Evolutionary conservation across 2,329 filamentous ascomycete genomes (phyloP), one percentile per base, ranked within the genome.

Genomic region (Cladosporium sp.): DNA sequence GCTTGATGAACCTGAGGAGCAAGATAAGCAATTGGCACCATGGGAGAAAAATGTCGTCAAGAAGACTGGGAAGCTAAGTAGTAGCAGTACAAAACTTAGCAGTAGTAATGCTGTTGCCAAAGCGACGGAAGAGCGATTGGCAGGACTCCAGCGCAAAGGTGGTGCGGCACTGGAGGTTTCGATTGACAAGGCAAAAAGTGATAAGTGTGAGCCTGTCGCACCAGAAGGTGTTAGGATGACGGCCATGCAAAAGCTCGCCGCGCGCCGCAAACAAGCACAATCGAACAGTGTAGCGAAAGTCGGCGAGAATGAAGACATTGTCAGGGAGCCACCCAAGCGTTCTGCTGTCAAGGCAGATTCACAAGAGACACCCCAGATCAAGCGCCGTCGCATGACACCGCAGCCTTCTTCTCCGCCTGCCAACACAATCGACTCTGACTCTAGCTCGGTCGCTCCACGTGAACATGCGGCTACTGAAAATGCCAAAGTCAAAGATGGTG

Each of bases 1-100:
- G 56, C 35, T 58, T 20, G 40, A 58, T 17, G 48, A 58, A 34
- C 48, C 44, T 1, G 47, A 55, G 20, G 52, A 55, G 24, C 40
- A 55, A 15, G 20, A 19, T 42, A 40, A 25, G 25, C 19, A 45
- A 28, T 24, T 55, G 52, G 40, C 52, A n/a, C 40, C 52, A 7
- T 55, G 52, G 52, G 52, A 55, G 28, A 47, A 47, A 20, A 47
- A 37, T 4, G 19, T 32, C 2, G 15, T 8, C 22, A 49, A 24
- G 20, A 55, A 47, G 20, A 42, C 40, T 22, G 13, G 13, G 24
- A 20, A 24, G 4, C 8, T 20, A 5, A 44, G 17, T 5, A 35
- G 10, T 5, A 42, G 7, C 15, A 24, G 37, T 17, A 34, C 50
- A 34, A 53, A 17, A 19, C n/a, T 37, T 15, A 53, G 22, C 28